A percentile compares a stretch with the other conserved stretches of the same genome.
These are phyloP conservation scores for Paramecium octaurelia DNA, from an alignment of 73 alveolate genomes.

Conservation along the genomic window DNA sequence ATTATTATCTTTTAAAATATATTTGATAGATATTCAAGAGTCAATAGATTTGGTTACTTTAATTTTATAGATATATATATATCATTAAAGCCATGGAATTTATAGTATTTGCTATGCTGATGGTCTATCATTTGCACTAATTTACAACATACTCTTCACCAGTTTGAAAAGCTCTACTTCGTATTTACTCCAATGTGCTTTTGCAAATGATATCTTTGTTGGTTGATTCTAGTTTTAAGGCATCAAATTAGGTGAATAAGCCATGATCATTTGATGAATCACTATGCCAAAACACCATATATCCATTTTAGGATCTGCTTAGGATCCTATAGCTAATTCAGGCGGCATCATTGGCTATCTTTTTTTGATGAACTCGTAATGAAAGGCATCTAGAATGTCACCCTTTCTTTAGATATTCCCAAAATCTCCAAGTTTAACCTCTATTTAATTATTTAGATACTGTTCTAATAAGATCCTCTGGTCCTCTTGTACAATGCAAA, in stretches of 20 bases:
- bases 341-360: not conserved
- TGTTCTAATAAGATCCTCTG: constrained; percentile 3
- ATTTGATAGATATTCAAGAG: not conserved
- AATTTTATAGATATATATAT: not conserved
- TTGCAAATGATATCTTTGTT: not conserved
- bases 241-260: constrained; percentile 6
- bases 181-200: constrained; percentile 36
- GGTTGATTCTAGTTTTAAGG: constrained; percentile 11
- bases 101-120: not conserved
- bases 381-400: not conserved
- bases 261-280: constrained; percentile 1
- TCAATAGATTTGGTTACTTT: not conserved
- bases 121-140: not conserved
- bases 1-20: not conserved
- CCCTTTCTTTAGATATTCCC: constrained; percentile 35
- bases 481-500: constrained; percentile 28
- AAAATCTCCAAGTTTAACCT: constrained; percentile 37
- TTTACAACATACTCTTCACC: not conserved
- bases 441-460: not conserved
- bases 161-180: not conserved
- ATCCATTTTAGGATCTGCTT: not conserved
- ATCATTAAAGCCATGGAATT: constrained; percentile 43
- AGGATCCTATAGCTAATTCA: not conserved
- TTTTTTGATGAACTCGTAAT: constrained; percentile 5
- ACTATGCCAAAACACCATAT: constrained; percentile 42